phyloP scores from a whole-genome alignment of 2,329 filamentous ascomycete species.

The Ophiocordyceps camponoti-rufipedis region DNA sequence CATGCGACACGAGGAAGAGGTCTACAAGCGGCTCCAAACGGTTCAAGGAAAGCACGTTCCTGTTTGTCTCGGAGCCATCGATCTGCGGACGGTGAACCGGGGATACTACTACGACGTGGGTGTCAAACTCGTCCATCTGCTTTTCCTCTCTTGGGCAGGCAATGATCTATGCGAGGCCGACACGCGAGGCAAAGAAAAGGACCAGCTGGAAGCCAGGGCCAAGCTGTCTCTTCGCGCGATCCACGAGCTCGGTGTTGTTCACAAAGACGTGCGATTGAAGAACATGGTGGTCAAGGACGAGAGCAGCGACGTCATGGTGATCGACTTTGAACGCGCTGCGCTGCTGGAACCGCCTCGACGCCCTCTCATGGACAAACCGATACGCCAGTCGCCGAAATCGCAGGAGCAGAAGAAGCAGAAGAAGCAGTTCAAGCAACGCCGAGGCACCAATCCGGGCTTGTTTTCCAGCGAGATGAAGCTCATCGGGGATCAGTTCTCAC shows the following conservation, averaged over 20 bases:
- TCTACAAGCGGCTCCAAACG: slow-evolving; percentile 15
- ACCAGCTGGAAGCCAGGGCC: not conserved
- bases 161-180: not conserved
- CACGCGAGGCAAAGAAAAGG: not conserved
- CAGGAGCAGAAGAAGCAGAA: no score
- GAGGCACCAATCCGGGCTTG: no score
- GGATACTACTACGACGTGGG: slow-evolving; percentile 14
- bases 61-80: slow-evolving; percentile 19
- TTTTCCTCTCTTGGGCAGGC: not conserved
- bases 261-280: slow-evolving; percentile 8
- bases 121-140: slow-evolving; percentile 15
- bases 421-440: no score
- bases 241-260: slow-evolving; percentile 9
- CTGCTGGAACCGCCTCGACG: no score
- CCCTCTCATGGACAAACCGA: no score
- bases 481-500: no score
- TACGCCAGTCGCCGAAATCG: no score
- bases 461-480: no score
- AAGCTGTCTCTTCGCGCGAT: slow-evolving; percentile 6
- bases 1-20: slow-evolving; percentile 15
- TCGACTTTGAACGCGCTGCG: not conserved
- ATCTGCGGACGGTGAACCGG: slow-evolving; percentile 13
- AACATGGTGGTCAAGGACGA: slow-evolving; percentile 9
- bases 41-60: slow-evolving; percentile 18
- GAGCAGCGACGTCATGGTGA: not conserved